These are phyloP conservation scores for Rhodotorula babjevae DNA, from an alignment of 768 basidiomycete genomes.

Conservation along the genomic window DNA sequence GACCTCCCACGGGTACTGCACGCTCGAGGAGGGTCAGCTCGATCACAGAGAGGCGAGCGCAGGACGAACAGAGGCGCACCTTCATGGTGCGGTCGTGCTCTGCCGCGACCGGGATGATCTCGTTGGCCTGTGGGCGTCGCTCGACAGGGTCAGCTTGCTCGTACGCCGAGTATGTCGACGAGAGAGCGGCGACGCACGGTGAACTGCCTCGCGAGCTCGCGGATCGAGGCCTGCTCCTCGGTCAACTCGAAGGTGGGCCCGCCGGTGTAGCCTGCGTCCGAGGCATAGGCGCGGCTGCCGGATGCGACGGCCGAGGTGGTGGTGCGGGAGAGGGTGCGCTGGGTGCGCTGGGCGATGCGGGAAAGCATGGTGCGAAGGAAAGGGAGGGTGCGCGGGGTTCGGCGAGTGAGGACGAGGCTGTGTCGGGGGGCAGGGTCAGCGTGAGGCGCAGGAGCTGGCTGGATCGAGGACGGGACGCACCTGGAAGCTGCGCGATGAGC, in stretches of 20 bases:
- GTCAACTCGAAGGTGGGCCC: constrained; percentile 44
- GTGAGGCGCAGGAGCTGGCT: not conserved
- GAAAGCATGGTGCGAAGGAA: constrained; percentile 8
- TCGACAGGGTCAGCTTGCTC: not conserved
- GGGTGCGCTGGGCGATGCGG: constrained; percentile 4
- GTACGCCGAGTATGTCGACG: too few relatives aligned
- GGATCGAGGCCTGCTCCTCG: constrained; percentile 48
- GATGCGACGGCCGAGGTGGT: not conserved
- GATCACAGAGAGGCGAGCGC: not conserved
- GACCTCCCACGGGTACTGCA: constrained; percentile 47
- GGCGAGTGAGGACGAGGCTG: not conserved
- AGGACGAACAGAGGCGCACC: constrained; percentile 1
- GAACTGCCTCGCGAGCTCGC: constrained; percentile 39
- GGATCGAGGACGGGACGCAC: not conserved
- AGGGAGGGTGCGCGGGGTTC: too few relatives aligned
- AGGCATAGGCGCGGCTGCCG: constrained; percentile 2
- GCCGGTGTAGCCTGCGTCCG: constrained; percentile 1
- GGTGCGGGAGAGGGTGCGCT: not conserved
- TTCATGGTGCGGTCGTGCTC: constrained; percentile 49
- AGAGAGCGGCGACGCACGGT: constrained; percentile 9
- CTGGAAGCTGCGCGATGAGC: not conserved
- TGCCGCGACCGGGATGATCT: constrained; percentile 47
- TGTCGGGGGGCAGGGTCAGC: not conserved
- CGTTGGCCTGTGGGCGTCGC: constrained; percentile 4
- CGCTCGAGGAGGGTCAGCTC: not conserved